phyloP scores from a whole-genome alignment of 768 basidiomycete genomes.

The Mycena haematopus region DNA sequence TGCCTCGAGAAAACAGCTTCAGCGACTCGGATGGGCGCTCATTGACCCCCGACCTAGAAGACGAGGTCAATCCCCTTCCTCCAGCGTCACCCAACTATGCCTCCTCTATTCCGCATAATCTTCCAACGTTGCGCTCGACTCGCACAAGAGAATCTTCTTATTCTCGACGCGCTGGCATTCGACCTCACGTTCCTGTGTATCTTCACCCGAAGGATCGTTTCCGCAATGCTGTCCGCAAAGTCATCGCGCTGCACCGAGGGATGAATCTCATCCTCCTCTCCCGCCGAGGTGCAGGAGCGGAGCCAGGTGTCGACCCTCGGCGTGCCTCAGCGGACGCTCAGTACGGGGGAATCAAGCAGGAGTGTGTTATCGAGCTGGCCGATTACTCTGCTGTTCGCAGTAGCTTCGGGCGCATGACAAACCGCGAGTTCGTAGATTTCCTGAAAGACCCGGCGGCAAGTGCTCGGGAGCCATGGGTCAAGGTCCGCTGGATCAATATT shows the following conservation, averaged over 20 bases:
- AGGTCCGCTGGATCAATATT: slow-evolving; percentile 78
- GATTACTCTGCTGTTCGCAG: slow-evolving; percentile 68
- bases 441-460: slow-evolving; percentile 51
- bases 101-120: not conserved
- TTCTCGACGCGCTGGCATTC: slow-evolving; percentile 20
- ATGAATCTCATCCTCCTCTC: slow-evolving; percentile 41
- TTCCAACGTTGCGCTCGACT: slow-evolving; percentile 16
- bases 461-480: slow-evolving; percentile 62
- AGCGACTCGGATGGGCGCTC: slow-evolving; percentile 70
- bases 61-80: slow-evolving; percentile 39
- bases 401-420: slow-evolving; percentile 60
- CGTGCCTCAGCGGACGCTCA: slow-evolving; percentile 57
- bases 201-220: slow-evolving; percentile 59
- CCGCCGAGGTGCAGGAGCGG: slow-evolving; percentile 57
- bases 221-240: slow-evolving; percentile 59
- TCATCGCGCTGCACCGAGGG: slow-evolving; percentile 66
- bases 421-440: slow-evolving; percentile 61
- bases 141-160: slow-evolving; percentile 30
- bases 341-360: slow-evolving; percentile 61
- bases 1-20: slow-evolving; percentile 75
- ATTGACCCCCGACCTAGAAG: slow-evolving; percentile 66
- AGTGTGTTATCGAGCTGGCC: slow-evolving; percentile 67
- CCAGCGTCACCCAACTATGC: slow-evolving; percentile 19
- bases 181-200: slow-evolving; percentile 20
- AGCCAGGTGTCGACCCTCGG: slow-evolving; percentile 75